Evolutionary conservation across 768 basidiomycete species (phyloP).

Genomic region (Lentinula edodes): DNA sequence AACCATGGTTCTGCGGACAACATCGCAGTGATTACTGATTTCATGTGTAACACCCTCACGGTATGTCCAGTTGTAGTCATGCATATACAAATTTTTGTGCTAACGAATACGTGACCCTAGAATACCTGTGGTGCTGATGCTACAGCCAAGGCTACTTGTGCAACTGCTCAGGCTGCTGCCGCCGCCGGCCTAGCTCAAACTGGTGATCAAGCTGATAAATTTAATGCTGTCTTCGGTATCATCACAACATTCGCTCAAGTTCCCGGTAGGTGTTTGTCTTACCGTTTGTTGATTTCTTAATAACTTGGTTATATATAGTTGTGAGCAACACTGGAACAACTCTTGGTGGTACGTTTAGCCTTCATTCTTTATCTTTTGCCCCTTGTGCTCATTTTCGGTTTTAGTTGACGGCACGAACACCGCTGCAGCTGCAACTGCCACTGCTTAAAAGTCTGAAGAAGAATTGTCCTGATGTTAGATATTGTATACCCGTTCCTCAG

Average conservation of each 20-base stretch:
- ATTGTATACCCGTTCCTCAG: neutral
- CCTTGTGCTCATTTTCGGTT: constrained; percentile 22
- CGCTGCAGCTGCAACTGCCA: constrained; percentile 10
- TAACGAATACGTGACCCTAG: constrained; percentile 17
- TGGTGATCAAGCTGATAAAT: constrained; percentile 53
- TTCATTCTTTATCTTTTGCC: constrained; percentile 21
- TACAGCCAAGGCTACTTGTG: constrained; percentile 48
- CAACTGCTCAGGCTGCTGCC: constrained; percentile 33
- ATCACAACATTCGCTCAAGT: constrained; percentile 19
- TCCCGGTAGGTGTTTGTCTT: constrained; percentile 8
- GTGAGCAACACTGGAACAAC: constrained; percentile 15
- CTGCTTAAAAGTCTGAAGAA: neutral
- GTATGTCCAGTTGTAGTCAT: neutral
- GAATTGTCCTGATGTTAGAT: neutral
- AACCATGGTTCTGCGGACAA: constrained; percentile 53
- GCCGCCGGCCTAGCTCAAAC: constrained; percentile 22
- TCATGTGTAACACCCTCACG: constrained; percentile 50
- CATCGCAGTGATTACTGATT: constrained; percentile 47
- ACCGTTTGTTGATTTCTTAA: constrained; percentile 27
- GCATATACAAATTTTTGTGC: no score
- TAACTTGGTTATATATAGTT: neutral
- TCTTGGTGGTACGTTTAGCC: neutral
- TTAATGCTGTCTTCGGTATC: constrained; percentile 38
- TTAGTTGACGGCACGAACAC: constrained; percentile 23
- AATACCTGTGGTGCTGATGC: constrained; percentile 51